Evolutionary conservation across 2,329 filamentous ascomycete species (phyloP), one percentile per base, ranked within the genome.

Genomic region (Exophiala dermatitidis): DNA sequence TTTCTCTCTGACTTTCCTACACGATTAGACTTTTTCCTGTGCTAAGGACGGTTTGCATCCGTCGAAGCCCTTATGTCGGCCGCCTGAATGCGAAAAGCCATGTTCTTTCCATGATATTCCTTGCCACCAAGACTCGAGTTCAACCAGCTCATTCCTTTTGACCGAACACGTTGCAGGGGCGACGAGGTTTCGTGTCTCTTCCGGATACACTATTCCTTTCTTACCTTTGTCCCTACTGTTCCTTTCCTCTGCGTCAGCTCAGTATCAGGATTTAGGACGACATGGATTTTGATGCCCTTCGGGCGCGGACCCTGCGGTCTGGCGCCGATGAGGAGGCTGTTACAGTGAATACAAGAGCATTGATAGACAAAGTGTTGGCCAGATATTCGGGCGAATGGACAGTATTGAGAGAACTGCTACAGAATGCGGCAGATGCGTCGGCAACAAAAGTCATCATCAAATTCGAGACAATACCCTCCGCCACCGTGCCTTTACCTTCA

Each of bases 311-410:
- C 29, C 81, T 98, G 74, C 83, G 80, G 52, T 85, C 88, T 53
- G 88, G 88, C 61, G 86, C 90, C 57, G 89, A 95, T 63, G 93
- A 97, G 70, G 93, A 97, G 71, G 93, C 93, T 40, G 93, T 98
- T 52, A 98, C 93, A 0, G 93, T 98, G 66, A 95, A 98, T 67
- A 98, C 93, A 46, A 81, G 94, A 66, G 93, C 93, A 41, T 72
- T 98, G 63, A 98, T 98, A 67, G 94, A 97, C 74, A 98, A 98
- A 71, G 91, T 98, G 7, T 80, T 98, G 46, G 93, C 93, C 6
- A 80, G 93, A 66, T 98, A 98, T 68, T 95, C 90, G 2, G 91
- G 93, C 64, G 94, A 98, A 75, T 96, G 91, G 85, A 83, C 80
- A 8, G 83, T 82, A 8, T 74, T 98, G 12, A 83, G 93, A 75